phyloP scores from a whole-genome alignment of 1,284 basidiomycete species.

The Irpex rosettiformis region DNA sequence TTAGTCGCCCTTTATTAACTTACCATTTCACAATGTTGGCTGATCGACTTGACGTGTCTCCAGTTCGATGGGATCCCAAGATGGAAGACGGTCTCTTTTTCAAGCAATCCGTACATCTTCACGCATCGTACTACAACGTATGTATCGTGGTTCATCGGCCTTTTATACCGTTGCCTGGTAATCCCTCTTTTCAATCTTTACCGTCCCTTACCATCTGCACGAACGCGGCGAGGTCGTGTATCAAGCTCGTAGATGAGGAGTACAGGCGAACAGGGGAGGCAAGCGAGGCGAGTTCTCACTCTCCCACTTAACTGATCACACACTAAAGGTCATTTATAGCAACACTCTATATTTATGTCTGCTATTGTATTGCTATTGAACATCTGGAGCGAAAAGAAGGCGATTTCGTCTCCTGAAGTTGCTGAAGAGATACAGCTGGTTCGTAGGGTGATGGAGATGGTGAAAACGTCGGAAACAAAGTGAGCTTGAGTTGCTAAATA shows the following conservation, averaged over 20 bases:
- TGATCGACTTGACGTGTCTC: constrained; percentile 22
- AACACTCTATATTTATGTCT: not conserved
- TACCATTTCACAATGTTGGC: not conserved
- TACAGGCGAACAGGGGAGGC: not conserved
- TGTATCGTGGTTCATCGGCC: constrained; percentile 54
- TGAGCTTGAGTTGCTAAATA: no score
- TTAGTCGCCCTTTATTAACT: constrained; percentile 15
- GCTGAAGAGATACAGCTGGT: not conserved
- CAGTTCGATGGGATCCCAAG: constrained; percentile 43
- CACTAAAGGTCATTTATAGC: not conserved
- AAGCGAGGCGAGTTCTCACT: not conserved
- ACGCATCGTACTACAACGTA: constrained; percentile 46
- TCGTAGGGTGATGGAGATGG: not conserved
- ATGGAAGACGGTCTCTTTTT: constrained; percentile 38
- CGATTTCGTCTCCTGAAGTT: not conserved
- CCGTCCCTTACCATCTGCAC: constrained; percentile 58
- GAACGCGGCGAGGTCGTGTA: constrained; percentile 50
- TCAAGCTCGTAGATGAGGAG: constrained; percentile 40
- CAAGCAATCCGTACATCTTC: constrained; percentile 46
- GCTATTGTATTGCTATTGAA: constrained; percentile 63
- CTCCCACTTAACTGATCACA: not conserved
- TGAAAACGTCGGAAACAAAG: not conserved
- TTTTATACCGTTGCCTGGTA: constrained; percentile 45
- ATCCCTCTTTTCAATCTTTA: constrained; percentile 32
- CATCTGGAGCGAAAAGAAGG: constrained; percentile 55